Evolutionary conservation across 257 asterid genomes (phyloP), one percentile per base, ranked within the genome.

Genomic region (Cinchona pubescens): DNA sequence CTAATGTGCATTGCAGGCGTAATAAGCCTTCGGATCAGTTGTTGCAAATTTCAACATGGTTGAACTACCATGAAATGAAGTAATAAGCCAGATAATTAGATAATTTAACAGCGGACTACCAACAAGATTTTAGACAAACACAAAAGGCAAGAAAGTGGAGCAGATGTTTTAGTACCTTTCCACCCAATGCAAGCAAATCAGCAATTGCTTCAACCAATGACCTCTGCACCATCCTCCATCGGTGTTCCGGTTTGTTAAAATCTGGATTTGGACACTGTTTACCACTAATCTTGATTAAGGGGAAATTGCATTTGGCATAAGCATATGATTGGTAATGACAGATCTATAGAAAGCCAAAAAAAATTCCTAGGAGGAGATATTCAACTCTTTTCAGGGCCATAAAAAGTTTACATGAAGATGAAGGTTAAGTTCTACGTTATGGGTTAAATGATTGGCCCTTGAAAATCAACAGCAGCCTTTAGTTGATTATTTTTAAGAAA

Each of bases 261-360:
- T 94, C 97, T 16, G 98, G 98, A 85, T 94, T 94, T 15, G 98
- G 98, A 80, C 99, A 94, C 99, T 94, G 91, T 80, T 60, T 53
- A 77, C 21, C 62, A 78, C 32, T 43, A 78, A 32, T 19, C 46
- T 71, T 69, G 68, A 70, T 69, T 77, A 29, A 55, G 81, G 14
- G 80, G 16, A 73, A 71, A 79, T 51, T 12, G 77, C 10, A 38
- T 71, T 58, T 12, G 43, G 76, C 63, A 69, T 38, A 67, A 59
- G 40, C 51, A 37, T 64, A 56, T 45, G 68, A 76, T 40, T 14
- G 46, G 19, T 38, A 70, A 71, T 32, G 38, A 15, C 61, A 42
- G 4, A 46, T 53, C 56, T 16, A 51, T 55, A 40, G n/a, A 69
- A 32, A 45, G 5, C 21, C 0, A 9, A 1, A 42, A 56, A 48